Base-by-base conservation (phyloP, 768 basidiomycete species). In the Suillus variegatus region DNA sequence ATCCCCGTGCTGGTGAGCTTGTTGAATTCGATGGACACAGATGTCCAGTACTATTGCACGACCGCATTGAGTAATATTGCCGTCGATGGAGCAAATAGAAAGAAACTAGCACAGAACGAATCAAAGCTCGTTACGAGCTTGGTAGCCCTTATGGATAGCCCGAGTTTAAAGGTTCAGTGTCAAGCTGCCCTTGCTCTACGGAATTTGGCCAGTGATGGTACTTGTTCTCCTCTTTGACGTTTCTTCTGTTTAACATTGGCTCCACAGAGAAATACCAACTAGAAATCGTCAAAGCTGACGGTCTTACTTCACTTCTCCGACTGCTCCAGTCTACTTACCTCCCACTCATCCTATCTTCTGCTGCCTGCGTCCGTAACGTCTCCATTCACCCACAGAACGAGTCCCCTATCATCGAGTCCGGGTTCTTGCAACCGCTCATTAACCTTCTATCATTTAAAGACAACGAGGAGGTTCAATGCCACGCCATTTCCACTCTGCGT, bases 11-110 rank as follows among this genome's bases (percentile, higher is more conserved):
- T 97, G 13, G 97, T 99, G 69, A 91, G 91, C 73, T 84, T 99
- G 41, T 82, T 99, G 67, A 97, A 96, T 75, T 95, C 94, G 6
- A 88, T 92, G 57, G 97, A 99, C 76, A 99, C 97, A n/a, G 97
- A 99, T 74, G 97, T 99, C 2, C 97, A 99, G 76, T 99, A 99
- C 74, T 99, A 99, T 76, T 99, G 97, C 79, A 99, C 97, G 7
- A 99, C 97, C 14, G 97, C 97, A 7, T 79, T 99, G 71, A 95
- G 93, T 76, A 99, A 99, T 74, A 99, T 99, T 69, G 97, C 97
- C 41, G 97, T 99, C 8, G 97, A 99, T 79, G 92, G 94, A 88
- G 70, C 66, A 77, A 99, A 99, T 78, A 84, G 97, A 70, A 96
- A 95, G 85, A 97, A 96, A 77, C 84, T 99, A 35, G 94, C 96